Conservation (phyloP, 441 rosid genomes). For the Pelargonium citronellum region DNA sequence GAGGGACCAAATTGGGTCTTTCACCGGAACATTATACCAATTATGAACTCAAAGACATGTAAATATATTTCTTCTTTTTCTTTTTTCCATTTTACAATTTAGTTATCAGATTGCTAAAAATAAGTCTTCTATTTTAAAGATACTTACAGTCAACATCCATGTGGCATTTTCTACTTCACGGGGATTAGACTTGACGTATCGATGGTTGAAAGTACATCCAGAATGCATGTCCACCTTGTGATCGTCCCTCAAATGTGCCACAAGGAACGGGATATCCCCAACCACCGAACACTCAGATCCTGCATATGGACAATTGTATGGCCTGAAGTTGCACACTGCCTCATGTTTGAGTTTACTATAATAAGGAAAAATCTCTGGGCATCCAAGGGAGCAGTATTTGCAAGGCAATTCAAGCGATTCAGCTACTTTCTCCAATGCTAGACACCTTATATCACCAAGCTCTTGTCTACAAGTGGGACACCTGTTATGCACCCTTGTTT, state of each 20-base stretch:
- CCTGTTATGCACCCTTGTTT: slow-evolving; percentile 79
- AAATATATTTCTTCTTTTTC: too few relatives aligned
- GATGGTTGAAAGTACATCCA: slow-evolving; percentile 93
- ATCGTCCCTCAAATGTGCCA: slow-evolving; percentile 83
- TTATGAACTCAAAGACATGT: too few relatives aligned
- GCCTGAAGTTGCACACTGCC: slow-evolving; percentile 74
- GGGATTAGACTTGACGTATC: slow-evolving; percentile 92
- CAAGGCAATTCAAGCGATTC: slow-evolving; percentile 93
- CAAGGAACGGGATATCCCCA: slow-evolving; percentile 85
- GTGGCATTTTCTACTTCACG: slow-evolving; percentile 99
- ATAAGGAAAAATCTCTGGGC: slow-evolving; percentile 91
- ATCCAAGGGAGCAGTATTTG: slow-evolving; percentile 69
- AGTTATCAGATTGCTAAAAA: background rate
- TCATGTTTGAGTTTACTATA: slow-evolving; percentile 94
- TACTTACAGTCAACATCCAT: slow-evolving; percentile 94
- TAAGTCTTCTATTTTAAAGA: too few relatives aligned
- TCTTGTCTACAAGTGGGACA: slow-evolving; percentile 98
- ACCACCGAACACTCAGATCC: slow-evolving; percentile 79
- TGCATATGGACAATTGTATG: slow-evolving; percentile 86
- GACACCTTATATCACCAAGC: slow-evolving; percentile 92
- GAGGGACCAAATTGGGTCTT: too few relatives aligned
- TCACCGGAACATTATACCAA: too few relatives aligned
- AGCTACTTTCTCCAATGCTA: slow-evolving; percentile 89
- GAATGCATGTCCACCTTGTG: slow-evolving; percentile 99
- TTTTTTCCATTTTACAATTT: too few relatives aligned